These are phyloP conservation scores for Trichoderma sp. DNA, from an alignment of 2,329 filamentous ascomycete species.

Conservation along the genomic window DNA sequence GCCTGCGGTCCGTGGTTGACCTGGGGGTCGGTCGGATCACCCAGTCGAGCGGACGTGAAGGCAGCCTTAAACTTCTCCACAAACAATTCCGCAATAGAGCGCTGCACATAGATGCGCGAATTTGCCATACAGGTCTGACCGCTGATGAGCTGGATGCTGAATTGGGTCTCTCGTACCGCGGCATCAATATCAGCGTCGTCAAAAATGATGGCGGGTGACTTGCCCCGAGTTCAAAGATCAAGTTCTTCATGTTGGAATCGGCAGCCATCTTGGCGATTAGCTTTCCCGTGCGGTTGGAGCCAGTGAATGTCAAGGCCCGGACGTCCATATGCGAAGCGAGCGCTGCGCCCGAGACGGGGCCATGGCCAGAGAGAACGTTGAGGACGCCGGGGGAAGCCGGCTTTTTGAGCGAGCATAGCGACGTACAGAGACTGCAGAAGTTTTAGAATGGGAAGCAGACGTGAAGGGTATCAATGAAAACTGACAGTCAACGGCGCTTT, in stretches of 20 bases:
- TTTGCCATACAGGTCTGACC: constrained; percentile 57
- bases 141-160: neutral
- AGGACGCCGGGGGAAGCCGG: constrained; percentile 75
- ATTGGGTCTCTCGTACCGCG: neutral
- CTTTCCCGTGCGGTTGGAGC: constrained; percentile 64
- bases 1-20: constrained; percentile 69
- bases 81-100: constrained; percentile 59
- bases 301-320: constrained; percentile 72
- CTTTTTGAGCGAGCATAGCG: constrained; percentile 64
- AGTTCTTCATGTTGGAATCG: constrained; percentile 55
- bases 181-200: constrained; percentile 58
- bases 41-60: constrained; percentile 54
- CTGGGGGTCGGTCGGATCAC: constrained; percentile 61
- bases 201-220: constrained; percentile 58
- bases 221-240: constrained; percentile 61
- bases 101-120: constrained; percentile 61
- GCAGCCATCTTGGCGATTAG: constrained; percentile 69
- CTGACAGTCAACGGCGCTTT: constrained; percentile 58
- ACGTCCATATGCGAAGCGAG: constrained; percentile 63
- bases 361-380: constrained; percentile 68
- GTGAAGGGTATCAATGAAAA: neutral
- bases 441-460: neutral
- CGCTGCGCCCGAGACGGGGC: constrained; percentile 62
- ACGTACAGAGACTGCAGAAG: constrained; percentile 48
- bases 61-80: constrained; percentile 56